Evolutionary conservation across 208 protist genomes (phyloP), one percentile per base, ranked within the genome.

Genomic region (Leishmania turanica): DNA sequence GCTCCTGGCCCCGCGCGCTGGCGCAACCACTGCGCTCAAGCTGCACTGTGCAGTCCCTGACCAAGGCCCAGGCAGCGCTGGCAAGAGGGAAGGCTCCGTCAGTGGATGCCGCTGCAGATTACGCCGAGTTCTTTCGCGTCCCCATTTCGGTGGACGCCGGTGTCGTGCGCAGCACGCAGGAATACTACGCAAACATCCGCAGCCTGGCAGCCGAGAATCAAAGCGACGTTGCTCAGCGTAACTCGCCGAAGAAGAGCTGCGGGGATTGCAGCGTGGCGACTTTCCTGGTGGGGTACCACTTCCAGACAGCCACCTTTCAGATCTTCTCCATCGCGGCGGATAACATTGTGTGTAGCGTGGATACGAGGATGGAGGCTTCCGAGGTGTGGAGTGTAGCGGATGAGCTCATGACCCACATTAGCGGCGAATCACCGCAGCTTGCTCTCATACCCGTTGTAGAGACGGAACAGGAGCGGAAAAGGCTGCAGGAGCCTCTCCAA

Each of bases 361-460:
- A 40, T 15, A 56, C 15, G 40, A 76, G 65, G 31, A 65, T 73
- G n/a, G 77, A 80, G 15, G 34, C 56, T 34, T 49, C 45, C 2
- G 75, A 83, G 31, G 70, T 58, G 58, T 91, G 88, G 86, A 69
- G 71, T 56, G 34, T 94, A 45, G 89, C 94, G n/a, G 92, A 94
- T 69, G 86, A 93, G 60, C 72, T 97, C 53, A 87, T 97, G 83
- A 65, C 73, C 34, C 75, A 92, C 82, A 92, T 90, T 3, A 31
- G 27, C 9, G 65, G 75, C 19, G 87, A 84, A 19, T 77, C 71
- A 0, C 77, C 77, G 42, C 87, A 92, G 71, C 80, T 95, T 54
- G 82, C 91, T 47, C 58, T 97, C 8, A 34, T 97, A 24, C 89
- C 93, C 17, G 79, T 95, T 60, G 90, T 92, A n/a, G 86, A 85